Evolutionary conservation across 352 stramenopile species (phyloP).

Genomic region (Phytophthora quininea): DNA sequence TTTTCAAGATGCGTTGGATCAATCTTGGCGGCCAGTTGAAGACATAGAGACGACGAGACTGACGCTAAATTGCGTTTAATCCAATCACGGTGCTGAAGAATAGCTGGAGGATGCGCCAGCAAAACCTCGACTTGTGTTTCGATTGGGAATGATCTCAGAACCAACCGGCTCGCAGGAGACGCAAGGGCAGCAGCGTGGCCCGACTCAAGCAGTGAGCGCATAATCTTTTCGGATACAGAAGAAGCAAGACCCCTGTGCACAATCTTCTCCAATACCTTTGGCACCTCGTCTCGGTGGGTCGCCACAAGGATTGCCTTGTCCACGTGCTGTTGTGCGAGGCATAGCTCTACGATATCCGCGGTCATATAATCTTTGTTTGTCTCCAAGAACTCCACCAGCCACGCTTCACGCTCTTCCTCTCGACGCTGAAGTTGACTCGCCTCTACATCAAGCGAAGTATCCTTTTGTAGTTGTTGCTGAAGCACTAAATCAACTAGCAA

Average conservation of each 20-base stretch:
- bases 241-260: slow-evolving; percentile 45
- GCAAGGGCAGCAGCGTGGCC: slow-evolving; percentile 50
- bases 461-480: slow-evolving; percentile 56
- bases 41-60: slow-evolving; percentile 45
- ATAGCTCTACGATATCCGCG: slow-evolving; percentile 65
- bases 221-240: slow-evolving; percentile 43
- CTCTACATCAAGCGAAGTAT: slow-evolving; percentile 20
- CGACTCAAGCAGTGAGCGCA: slow-evolving; percentile 46
- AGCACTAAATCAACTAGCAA: slow-evolving; percentile 65
- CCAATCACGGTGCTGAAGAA: slow-evolving; percentile 81
- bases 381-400: slow-evolving; percentile 63
- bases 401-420: slow-evolving; percentile 45
- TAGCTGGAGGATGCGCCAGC: slow-evolving; percentile 42
- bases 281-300: slow-evolving; percentile 49
- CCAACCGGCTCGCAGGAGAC: slow-evolving; percentile 45
- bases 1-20: slow-evolving; percentile 37
- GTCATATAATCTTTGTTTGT: slow-evolving; percentile 68
- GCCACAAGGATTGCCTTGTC: slow-evolving; percentile 74
- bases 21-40: slow-evolving; percentile 46
- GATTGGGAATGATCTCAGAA: slow-evolving; percentile 58
- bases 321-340: slow-evolving; percentile 68
- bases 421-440: slow-evolving; percentile 15
- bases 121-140: slow-evolving; percentile 63
- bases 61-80: slow-evolving; percentile 55
- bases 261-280: slow-evolving; percentile 61